Evolutionary conservation across 176 grass and related monocot species (phyloP), one percentile per base, ranked within the genome.

Genomic region (Microstegium vimineum): DNA sequence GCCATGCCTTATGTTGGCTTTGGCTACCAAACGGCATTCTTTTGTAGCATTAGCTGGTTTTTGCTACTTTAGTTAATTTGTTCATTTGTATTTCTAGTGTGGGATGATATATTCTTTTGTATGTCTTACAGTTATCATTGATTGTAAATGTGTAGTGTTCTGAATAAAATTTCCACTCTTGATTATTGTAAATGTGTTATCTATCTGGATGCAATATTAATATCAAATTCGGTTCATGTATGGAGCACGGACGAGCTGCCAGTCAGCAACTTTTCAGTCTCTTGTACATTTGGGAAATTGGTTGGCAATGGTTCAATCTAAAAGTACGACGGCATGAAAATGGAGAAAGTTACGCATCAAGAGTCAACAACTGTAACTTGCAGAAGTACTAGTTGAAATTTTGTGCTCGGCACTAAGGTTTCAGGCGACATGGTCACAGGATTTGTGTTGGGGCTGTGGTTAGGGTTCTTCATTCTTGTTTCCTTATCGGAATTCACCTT

Each of bases 161-260:
- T 28, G 69, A 8, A 66, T 30, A 51, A 17, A 64, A n/a, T 25
- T 81, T 23, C 0, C 2, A 45, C 45, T 77, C 15, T 46, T 70
- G 34, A 52, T 70, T 75, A 8, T 62, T 81, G 70, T 70, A 62
- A 62, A 82, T 77, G 63, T 81, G 49, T 83, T 47, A 11, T 32
- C 9, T 69, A 40, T 41, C 2, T 69, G 62, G 16, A 62, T 70
- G 63, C 13, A n/a, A 37, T 33, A 33, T 23, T 74, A 66, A 79
- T 73, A 10, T 23, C 4, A 52, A 7, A 12, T 45, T 71, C 22
- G 18, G 4, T 18, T 28, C 14, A n/a, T 59, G 26, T 61, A 28
- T 28, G 49, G 41, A 49, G 31, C 56, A 25, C n/a, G n/a, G 56
- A 12, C 56, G 56, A 25, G 20, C 4, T 59, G 56, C n/a, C 9